phyloP scores from a whole-genome alignment of 805 yeast genomes.

The Candida mattraensis region DNA sequence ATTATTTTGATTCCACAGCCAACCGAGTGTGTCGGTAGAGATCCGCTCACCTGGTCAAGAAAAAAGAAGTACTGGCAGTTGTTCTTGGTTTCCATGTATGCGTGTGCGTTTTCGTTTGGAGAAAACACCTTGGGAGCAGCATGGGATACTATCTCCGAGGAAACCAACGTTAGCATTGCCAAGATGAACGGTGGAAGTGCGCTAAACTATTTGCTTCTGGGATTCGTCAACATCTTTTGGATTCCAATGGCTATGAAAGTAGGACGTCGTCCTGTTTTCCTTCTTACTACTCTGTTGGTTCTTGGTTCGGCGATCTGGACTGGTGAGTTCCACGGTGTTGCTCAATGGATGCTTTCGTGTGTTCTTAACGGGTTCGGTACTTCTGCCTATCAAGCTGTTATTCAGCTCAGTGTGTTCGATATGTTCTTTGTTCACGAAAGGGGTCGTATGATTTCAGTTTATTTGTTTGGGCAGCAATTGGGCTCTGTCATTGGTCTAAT shows the following conservation, averaged over 20 bases:
- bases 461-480: conserved; percentile 22
- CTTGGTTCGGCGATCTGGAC: conserved; percentile 14
- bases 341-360: conserved; percentile 14
- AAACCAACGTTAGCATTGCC: conserved; percentile 10
- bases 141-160: conserved; percentile 16
- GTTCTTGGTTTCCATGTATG: conserved; percentile 16
- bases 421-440: conserved; percentile 25
- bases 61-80: conserved; percentile 15
- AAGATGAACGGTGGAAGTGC: conserved; percentile 19
- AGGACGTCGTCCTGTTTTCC: conserved; percentile 18
- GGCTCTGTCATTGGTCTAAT: conserved; percentile 23
- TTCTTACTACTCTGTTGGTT: conserved; percentile 11
- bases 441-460: conserved; percentile 25
- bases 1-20: conserved; percentile 20
- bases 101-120: conserved; percentile 19
- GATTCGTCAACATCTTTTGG: conserved; percentile 19
- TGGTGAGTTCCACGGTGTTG: conserved; percentile 14
- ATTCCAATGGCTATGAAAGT: conserved; percentile 18
- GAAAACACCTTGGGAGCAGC: conserved; percentile 21
- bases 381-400: conserved; percentile 19
- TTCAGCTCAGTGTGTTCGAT: conserved; percentile 23
- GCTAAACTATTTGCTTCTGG: conserved; percentile 15
- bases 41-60: conserved; percentile 17
- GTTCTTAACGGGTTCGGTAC: conserved; percentile 17
- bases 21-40: conserved; percentile 14